phyloP scores from a whole-genome alignment of 2,329 filamentous ascomycete species.

The Myrmaecium sp. region DNA sequence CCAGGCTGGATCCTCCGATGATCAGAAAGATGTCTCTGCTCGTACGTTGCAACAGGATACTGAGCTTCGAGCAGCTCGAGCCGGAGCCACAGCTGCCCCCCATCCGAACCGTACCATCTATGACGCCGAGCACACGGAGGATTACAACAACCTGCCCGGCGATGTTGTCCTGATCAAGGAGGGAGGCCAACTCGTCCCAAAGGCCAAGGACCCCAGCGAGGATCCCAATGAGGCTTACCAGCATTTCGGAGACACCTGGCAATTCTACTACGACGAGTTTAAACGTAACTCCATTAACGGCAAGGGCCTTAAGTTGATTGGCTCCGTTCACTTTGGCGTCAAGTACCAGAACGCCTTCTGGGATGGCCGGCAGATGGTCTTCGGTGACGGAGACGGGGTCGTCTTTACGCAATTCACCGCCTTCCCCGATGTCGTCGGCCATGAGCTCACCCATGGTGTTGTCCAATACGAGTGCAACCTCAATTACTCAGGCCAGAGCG shows the following conservation, averaged over 20 bases:
- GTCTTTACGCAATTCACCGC: slow-evolving; percentile 33
- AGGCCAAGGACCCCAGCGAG: neutral
- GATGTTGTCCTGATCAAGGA: slow-evolving; percentile 2
- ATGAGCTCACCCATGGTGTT: slow-evolving; percentile 40
- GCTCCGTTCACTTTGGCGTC: slow-evolving; percentile 35
- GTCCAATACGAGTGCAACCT: slow-evolving; percentile 34
- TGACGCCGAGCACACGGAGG: neutral
- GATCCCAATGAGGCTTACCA: slow-evolving; percentile 31
- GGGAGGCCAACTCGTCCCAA: slow-evolving; percentile 1
- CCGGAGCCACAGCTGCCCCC: too few species aligned
- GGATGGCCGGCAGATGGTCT: slow-evolving; percentile 38
- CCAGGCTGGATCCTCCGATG: neutral
- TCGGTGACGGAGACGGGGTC: slow-evolving; percentile 37
- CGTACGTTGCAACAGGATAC: neutral
- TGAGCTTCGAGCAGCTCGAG: neutral
- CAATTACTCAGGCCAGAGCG: slow-evolving; percentile 34
- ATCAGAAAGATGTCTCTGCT: neutral
- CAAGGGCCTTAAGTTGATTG: slow-evolving; percentile 31
- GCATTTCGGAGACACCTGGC: slow-evolving; percentile 32
- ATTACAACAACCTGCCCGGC: slow-evolving; percentile 2
- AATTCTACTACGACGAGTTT: slow-evolving; percentile 34
- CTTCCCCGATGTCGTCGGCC: slow-evolving; percentile 39
- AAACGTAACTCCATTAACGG: slow-evolving; percentile 37
- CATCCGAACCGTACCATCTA: neutral
- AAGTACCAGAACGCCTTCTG: slow-evolving; percentile 38